Base-by-base conservation (phyloP, 352 stramenopile species). In the Saprolegnia diclina region DNA sequence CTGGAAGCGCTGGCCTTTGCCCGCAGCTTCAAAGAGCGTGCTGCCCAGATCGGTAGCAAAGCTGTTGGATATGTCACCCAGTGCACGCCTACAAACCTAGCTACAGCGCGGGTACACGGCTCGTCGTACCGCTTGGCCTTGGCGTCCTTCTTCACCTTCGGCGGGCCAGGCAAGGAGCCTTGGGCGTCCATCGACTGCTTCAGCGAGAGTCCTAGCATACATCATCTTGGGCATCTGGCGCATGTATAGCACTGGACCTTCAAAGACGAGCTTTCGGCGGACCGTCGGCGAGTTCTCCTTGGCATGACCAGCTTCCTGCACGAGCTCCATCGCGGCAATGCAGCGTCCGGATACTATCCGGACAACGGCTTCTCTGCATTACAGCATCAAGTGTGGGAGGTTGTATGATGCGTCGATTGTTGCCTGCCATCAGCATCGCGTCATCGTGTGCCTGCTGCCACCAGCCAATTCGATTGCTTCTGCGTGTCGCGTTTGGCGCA, bases 1-100 rank as follows among this genome's bases (percentile, higher is more conserved):
- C 11, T 11, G 4, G 42, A 48, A 48, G 13, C 18, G 42, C n/a
- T 59, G 52, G 24, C 19, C 19, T 9, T 40, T 40, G 13, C 35
- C 52, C 52, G 35, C 29, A 35, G 29, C 11, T 59, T 4, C 52
- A 16, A 40, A 59, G 35, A 59, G 35, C 35, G 52, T n/a, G 24
- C 35, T 19, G 35, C n/a, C 3, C 9, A 59, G 19, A 9, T 59
- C 52, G 1, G 52, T 24, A 3, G 52, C 52, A 14, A 59, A 24
- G 63, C 50, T 69, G 53, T 69, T 69, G 11, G 63, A 69, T 57
- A 69, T 69, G 53, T 69, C 63, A 21, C 63, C 63, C 53, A 69
- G 50, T 11, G 45, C 63, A 19, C 63, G 63, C 37, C 63, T 69
- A 22, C n/a, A 26, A 1, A 11, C 19, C 2, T 22, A 1, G 38